These are phyloP conservation scores for Drosera capensis DNA, from an alignment of 148 eudicot genomes.

Conservation along the genomic window DNA sequence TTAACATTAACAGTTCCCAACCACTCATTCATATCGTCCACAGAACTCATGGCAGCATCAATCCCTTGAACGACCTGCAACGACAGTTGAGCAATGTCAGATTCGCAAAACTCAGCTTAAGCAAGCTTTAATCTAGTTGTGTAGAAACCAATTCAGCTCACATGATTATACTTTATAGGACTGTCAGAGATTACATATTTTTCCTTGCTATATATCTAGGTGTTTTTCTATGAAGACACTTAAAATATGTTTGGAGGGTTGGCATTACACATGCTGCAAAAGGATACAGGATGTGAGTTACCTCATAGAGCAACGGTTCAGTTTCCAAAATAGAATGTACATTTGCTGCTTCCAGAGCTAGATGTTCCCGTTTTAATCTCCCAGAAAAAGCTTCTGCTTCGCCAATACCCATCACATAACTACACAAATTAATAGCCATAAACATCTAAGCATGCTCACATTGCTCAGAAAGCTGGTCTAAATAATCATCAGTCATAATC, in stretches of 20 bases:
- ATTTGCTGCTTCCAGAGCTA: conserved; percentile 1
- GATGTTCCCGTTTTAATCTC: background rate
- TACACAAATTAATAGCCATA: background rate
- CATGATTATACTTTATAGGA: too few species aligned
- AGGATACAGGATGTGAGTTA: background rate
- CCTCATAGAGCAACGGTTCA: background rate
- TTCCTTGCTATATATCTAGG: too few species aligned
- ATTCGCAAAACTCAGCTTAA: background rate
- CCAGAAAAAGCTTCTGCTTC: conserved; percentile 1
- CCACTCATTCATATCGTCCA: conserved; percentile 99
- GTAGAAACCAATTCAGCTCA: background rate
- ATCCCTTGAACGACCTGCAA: conserved; percentile 81
- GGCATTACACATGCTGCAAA: background rate
- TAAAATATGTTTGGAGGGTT: background rate
- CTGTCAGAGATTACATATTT: too few species aligned
- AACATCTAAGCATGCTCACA: background rate
- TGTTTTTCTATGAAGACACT: background rate
- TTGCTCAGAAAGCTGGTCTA: background rate
- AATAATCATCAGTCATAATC: background rate
- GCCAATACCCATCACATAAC: background rate
- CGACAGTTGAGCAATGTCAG: conserved; percentile 5
- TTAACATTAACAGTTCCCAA: conserved; percentile 82
- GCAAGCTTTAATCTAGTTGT: background rate
- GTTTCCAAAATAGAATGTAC: conserved; percentile 1
- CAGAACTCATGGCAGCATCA: conserved; percentile 53